Evolutionary conservation across 2,329 filamentous ascomycete genomes (phyloP).

Genomic region (Neonectria hederae): DNA sequence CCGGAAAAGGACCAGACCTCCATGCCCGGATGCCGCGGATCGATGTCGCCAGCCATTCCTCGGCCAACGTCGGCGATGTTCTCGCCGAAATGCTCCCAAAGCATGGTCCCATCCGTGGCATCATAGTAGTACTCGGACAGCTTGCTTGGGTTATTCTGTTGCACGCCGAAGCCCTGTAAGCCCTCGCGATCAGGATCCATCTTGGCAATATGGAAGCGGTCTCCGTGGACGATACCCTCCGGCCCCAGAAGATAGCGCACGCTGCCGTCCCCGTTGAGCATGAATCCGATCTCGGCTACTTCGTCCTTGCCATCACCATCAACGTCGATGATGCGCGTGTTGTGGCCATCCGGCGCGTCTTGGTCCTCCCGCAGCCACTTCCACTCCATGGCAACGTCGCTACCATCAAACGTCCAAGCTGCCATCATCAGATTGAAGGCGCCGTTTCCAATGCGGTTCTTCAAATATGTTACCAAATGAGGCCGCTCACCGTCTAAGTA

Average conservation of each 20-base stretch:
- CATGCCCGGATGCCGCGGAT: constrained; percentile 31
- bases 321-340: constrained; percentile 36
- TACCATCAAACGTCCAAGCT: constrained; percentile 34
- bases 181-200: constrained; percentile 33
- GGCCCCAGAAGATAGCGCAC: constrained; percentile 29
- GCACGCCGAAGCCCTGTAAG: constrained; percentile 34
- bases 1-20: constrained; percentile 37
- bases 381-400: constrained; percentile 28
- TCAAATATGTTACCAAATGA: constrained; percentile 32
- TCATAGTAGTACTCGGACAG: constrained; percentile 41
- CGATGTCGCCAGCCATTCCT: constrained; percentile 34
- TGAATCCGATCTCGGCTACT: constrained; percentile 35
- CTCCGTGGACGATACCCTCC: constrained; percentile 33
- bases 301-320: constrained; percentile 34
- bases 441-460: constrained; percentile 27
- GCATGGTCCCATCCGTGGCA: constrained; percentile 22
- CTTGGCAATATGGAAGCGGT: constrained; percentile 38
- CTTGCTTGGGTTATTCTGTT: constrained; percentile 29
- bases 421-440: constrained; percentile 22
- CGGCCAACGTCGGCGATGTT: constrained; percentile 24
- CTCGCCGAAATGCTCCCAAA: constrained; percentile 31
- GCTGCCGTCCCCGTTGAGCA: constrained; percentile 35
- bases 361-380: constrained; percentile 30
- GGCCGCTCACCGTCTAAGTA: constrained; percentile 31
- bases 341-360: constrained; percentile 34